A percentile compares a stretch with the other conserved stretches of the same genome.
Conservation (phyloP, 2,329 filamentous ascomycete genomes). For the Sporothrix inflata region DNA sequence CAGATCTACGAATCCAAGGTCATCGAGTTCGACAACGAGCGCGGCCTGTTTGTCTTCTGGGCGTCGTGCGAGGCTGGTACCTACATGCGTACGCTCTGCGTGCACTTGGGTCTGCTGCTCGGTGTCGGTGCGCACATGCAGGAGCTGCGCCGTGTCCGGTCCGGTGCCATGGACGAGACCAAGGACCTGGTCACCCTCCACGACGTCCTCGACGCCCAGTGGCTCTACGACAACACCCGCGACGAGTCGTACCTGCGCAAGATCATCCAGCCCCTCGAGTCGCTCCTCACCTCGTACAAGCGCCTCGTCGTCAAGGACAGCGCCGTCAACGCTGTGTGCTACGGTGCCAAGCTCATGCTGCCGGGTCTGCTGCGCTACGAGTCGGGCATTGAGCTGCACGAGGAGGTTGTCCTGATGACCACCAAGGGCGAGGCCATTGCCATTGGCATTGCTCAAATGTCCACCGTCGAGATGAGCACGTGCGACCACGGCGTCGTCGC, state of each 20-base stretch:
- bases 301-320: conserved; percentile 97
- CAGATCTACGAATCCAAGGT: conserved; percentile 92
- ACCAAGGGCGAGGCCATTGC: conserved; percentile 99
- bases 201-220: conserved; percentile 94
- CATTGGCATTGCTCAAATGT: conserved; percentile 96
- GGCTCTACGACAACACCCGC: conserved; percentile 91
- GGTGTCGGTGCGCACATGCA: conserved; percentile 80
- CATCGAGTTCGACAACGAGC: conserved; percentile 97
- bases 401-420: conserved; percentile 97
- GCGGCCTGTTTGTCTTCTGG: conserved; percentile 98
- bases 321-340: conserved; percentile 95
- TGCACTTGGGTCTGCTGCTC: conserved; percentile 71
- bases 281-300: conserved; percentile 90
- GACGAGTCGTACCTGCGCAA: conserved; percentile 90
- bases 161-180: conserved; percentile 91
- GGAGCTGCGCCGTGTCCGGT: conserved; percentile 90
- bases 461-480: conserved; percentile 91
- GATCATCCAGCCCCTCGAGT: conserved; percentile 92
- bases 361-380: conserved; percentile 86
- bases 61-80: conserved; percentile 98
- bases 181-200: conserved; percentile 90
- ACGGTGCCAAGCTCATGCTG: conserved; percentile 98
- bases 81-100: conserved; percentile 97
- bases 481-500: conserved; percentile 98
- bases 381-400: conserved; percentile 69